These are phyloP conservation scores for Zoysia pacifica DNA, from an alignment of 176 grass and related monocot genomes.

Conservation along the genomic window DNA sequence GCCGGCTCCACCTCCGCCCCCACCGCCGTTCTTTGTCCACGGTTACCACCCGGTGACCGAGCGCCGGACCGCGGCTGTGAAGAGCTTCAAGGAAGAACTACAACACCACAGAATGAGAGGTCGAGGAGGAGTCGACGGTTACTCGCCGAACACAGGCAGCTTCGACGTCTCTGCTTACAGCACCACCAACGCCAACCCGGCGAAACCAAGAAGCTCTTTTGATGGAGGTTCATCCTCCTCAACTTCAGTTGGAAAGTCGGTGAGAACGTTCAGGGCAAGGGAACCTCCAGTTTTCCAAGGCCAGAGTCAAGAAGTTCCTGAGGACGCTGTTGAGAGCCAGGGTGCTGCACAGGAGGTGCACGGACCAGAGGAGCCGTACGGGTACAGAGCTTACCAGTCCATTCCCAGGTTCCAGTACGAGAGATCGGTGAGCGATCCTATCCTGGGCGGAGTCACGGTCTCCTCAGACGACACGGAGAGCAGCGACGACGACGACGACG, in stretches of 20 bases:
- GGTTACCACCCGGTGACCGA: constrained; percentile 45
- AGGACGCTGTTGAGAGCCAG: constrained; percentile 10
- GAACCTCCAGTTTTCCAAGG: constrained; percentile 28
- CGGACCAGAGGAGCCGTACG: constrained; percentile 48
- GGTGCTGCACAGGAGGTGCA: constrained; percentile 29
- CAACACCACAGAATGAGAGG: constrained; percentile 61
- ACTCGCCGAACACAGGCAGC: not conserved
- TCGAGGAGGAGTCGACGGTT: not conserved
- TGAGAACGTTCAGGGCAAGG: constrained; percentile 58
- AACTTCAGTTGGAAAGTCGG: constrained; percentile 43
- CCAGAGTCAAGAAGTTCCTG: constrained; percentile 31
- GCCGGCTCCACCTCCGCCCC: constrained; percentile 68
- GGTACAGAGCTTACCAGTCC: constrained; percentile 48
- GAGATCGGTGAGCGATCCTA: constrained; percentile 29
- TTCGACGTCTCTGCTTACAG: constrained; percentile 25
- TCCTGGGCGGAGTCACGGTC: constrained; percentile 39
- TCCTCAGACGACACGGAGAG: constrained; percentile 63
- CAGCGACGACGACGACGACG: constrained; percentile 51
- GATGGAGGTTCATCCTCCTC: constrained; percentile 36
- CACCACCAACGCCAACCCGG: constrained; percentile 36
- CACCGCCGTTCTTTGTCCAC: constrained; percentile 66
- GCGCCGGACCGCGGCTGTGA: constrained; percentile 42
- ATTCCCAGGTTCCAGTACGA: constrained; percentile 59
- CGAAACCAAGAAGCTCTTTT: constrained; percentile 55
- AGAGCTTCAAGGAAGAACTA: constrained; percentile 86